phyloP scores from a whole-genome alignment of 306 rosid species.

The Fagus crenata region DNA sequence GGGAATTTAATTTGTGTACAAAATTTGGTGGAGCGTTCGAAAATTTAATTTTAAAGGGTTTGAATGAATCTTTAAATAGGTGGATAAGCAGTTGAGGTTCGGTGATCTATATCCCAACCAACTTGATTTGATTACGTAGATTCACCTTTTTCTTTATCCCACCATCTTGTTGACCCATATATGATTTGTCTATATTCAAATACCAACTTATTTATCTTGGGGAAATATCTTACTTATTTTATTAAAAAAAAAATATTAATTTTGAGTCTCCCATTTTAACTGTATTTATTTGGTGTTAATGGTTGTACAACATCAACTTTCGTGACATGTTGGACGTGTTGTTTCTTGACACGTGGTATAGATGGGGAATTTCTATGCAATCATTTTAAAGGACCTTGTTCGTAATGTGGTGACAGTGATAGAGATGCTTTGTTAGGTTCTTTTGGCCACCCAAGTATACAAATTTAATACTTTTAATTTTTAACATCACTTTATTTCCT shows the following conservation, averaged over 20 bases:
- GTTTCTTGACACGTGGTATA: too few species aligned
- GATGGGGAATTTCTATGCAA: too few species aligned
- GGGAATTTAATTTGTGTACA: slow-evolving; percentile 28
- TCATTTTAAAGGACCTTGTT: too few species aligned
- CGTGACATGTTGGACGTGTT: too few species aligned
- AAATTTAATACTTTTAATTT: too few species aligned
- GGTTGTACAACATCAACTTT: too few species aligned
- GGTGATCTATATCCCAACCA: slow-evolving; percentile 75
- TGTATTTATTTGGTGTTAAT: too few species aligned
- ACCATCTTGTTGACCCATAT: slow-evolving; percentile 27
- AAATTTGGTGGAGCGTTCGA: slow-evolving; percentile 31
- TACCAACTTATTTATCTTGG: slow-evolving; percentile 22
- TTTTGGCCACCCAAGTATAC: too few species aligned
- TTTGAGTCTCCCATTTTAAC: not conserved
- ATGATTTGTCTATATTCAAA: slow-evolving; percentile 21
- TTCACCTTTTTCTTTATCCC: slow-evolving; percentile 28
- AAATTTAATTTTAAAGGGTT: slow-evolving; percentile 12
- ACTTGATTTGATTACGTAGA: slow-evolving; percentile 52
- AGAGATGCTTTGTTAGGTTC: too few species aligned
- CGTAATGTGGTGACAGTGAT: too few species aligned
- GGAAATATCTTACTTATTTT: not conserved
- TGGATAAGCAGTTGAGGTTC: slow-evolving; percentile 69
- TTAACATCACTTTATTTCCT: too few species aligned
- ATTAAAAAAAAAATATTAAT: not conserved
- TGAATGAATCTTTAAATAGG: slow-evolving; percentile 44